A percentile compares a stretch with the other conserved stretches of the same genome.
Evolutionary conservation across 2,329 filamentous ascomycete genomes (phyloP).

Genomic region (Calonectria pauciramosa): DNA sequence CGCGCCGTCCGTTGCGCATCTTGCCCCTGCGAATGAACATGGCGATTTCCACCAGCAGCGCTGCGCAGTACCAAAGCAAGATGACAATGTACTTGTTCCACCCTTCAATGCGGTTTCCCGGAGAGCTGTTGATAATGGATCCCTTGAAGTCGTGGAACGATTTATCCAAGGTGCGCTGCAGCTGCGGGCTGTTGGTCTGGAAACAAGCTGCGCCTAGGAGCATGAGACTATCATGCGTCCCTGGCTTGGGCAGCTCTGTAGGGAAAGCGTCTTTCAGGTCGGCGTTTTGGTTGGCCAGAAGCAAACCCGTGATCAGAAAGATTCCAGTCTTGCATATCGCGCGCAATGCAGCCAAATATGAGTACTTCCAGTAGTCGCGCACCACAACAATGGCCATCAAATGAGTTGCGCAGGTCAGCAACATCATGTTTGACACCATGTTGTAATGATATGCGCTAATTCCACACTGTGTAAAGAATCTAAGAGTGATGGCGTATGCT

Average conservation of each 20-base stretch:
- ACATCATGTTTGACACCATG: slow-evolving; percentile 29
- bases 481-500: slow-evolving; percentile 23
- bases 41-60: slow-evolving; percentile 14
- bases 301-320: slow-evolving; percentile 21
- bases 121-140: slow-evolving; percentile 8
- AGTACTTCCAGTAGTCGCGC: slow-evolving; percentile 26
- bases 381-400: slow-evolving; percentile 28
- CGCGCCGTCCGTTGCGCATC: slow-evolving; percentile 16
- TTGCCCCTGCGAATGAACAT: slow-evolving; percentile 27
- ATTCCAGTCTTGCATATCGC: slow-evolving; percentile 25
- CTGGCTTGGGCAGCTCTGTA: neutral
- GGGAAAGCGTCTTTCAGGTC: slow-evolving; percentile 10
- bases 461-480: slow-evolving; percentile 19
- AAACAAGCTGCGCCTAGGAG: slow-evolving; percentile 26
- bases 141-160: neutral
- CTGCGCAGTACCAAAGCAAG: slow-evolving; percentile 20
- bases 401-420: slow-evolving; percentile 28
- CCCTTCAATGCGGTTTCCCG: slow-evolving; percentile 25
- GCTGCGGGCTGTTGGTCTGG: slow-evolving; percentile 17
- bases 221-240: neutral
- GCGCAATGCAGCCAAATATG: slow-evolving; percentile 15
- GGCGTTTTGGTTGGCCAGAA: slow-evolving; percentile 25
- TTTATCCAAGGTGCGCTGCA: neutral
- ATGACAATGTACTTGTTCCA: slow-evolving; percentile 30
- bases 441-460: slow-evolving; percentile 30